Percentiles rank a stretch among this genome's conserved stretches.
phyloP scores from a whole-genome alignment of 129 eudicot genomes.

The Arctium minus region DNA sequence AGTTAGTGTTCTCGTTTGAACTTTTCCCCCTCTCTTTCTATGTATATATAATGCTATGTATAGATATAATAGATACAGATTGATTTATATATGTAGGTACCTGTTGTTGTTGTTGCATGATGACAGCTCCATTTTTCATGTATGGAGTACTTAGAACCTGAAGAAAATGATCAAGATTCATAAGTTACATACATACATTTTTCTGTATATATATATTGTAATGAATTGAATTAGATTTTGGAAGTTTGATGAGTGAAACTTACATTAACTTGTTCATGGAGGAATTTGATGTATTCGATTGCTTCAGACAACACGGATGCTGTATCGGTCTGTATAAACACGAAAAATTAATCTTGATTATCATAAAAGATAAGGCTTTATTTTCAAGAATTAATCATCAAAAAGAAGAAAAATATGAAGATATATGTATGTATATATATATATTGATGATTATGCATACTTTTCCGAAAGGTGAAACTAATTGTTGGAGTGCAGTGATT shows the following conservation, averaged over 20 bases:
- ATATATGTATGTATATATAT: neutral
- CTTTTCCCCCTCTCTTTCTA: too few species aligned
- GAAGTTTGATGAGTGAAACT: conserved; percentile 27
- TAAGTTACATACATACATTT: neutral
- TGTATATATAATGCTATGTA: neutral
- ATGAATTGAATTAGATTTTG: neutral
- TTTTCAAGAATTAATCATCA: conserved; percentile 29
- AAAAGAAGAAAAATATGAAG: conserved; percentile 15
- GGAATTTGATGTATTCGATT: conserved; percentile 82
- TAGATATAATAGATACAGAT: neutral
- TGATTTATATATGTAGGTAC: conserved; percentile 19
- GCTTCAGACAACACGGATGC: conserved; percentile 99
- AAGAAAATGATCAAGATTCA: conserved; percentile 12
- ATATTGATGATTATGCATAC: conserved; percentile 41
- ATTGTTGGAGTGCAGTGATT: conserved; percentile 99
- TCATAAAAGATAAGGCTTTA: conserved; percentile 9
- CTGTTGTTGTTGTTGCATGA: conserved; percentile 59
- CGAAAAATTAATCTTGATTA: conserved; percentile 9
- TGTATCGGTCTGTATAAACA: conserved; percentile 80
- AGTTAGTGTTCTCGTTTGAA: neutral
- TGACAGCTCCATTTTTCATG: conserved; percentile 82
- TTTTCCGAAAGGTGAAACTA: conserved; percentile 99
- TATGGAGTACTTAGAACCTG: conserved; percentile 86
- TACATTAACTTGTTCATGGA: conserved; percentile 96
- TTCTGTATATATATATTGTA: neutral